These are phyloP conservation scores for Mycothermus thermophilus DNA, from an alignment of 495 filamentous ascomycete genomes.

Conservation along the genomic window DNA sequence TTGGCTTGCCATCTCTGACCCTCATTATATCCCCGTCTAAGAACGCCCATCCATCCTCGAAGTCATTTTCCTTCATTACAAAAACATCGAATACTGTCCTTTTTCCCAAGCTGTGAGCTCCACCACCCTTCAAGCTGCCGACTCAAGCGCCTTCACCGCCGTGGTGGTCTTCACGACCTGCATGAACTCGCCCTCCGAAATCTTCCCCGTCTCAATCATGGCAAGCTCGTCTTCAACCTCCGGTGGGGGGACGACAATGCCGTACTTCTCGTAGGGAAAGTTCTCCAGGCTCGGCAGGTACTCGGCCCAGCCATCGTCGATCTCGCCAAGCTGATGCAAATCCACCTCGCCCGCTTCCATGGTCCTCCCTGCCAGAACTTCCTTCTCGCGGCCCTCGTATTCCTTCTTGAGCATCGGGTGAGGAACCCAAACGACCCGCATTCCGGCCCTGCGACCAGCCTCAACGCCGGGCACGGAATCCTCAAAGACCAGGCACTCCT, in stretches of 20 bases:
- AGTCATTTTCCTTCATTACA: too few species aligned
- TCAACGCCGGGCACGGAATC: slow-evolving; percentile 90
- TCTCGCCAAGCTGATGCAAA: slow-evolving; percentile 39
- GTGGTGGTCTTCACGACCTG: slow-evolving; percentile 12
- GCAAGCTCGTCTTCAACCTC: slow-evolving; percentile 24
- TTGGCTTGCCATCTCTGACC: too few species aligned
- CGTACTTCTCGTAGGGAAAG: slow-evolving; percentile 63
- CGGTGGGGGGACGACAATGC: slow-evolving; percentile 37
- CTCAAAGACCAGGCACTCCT: slow-evolving; percentile 93
- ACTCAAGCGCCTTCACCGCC: too few species aligned
- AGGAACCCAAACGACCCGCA: slow-evolving; percentile 89
- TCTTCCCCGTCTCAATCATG: slow-evolving; percentile 16
- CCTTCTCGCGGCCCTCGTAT: slow-evolving; percentile 59
- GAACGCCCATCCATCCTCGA: too few species aligned
- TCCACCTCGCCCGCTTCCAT: slow-evolving; percentile 45
- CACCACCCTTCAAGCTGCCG: too few species aligned
- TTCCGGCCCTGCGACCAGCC: slow-evolving; percentile 78
- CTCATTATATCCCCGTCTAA: too few species aligned
- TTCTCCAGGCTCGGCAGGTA: slow-evolving; percentile 46
- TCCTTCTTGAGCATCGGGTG: slow-evolving; percentile 66
- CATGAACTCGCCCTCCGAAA: slow-evolving; percentile 9
- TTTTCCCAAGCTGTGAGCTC: too few species aligned
- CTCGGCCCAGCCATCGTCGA: slow-evolving; percentile 63
- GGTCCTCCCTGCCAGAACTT: slow-evolving; percentile 74
- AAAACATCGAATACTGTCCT: too few species aligned